phyloP scores from a whole-genome alignment of 768 basidiomycete genomes.

The Serpula lacrymans region DNA sequence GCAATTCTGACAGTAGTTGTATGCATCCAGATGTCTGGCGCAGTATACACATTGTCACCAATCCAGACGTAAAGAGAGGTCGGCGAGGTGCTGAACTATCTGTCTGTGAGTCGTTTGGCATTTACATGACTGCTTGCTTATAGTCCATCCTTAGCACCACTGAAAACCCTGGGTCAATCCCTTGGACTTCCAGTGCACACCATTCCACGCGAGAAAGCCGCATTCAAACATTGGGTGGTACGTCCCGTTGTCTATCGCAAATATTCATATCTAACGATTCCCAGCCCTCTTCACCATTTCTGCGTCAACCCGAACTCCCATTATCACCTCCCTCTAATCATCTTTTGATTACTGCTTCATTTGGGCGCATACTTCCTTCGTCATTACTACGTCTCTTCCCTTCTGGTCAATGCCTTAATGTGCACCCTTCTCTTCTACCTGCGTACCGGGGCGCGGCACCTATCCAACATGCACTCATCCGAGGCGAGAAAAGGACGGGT shows the following conservation, averaged over 20 bases:
- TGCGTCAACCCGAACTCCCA: neutral
- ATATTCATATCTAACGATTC: conserved; percentile 14
- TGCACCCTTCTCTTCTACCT: conserved; percentile 88
- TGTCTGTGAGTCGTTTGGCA: conserved; percentile 43
- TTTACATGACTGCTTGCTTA: neutral
- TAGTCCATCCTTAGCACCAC: conserved; percentile 51
- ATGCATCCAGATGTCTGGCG: conserved; percentile 92
- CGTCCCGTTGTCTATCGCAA: conserved; percentile 14
- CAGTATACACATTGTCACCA: conserved; percentile 63
- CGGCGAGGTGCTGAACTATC: conserved; percentile 56
- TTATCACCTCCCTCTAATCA: conserved; percentile 35
- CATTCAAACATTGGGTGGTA: conserved; percentile 67
- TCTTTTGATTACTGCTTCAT: conserved; percentile 83
- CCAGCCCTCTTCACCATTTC: conserved; percentile 43
- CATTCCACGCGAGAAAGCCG: conserved; percentile 57
- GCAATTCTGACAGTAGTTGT: too few species aligned
- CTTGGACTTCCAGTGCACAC: conserved; percentile 51
- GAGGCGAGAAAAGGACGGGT: conserved; percentile 65
- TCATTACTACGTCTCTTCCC: conserved; percentile 61
- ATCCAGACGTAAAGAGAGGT: conserved; percentile 63
- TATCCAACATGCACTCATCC: conserved; percentile 77
- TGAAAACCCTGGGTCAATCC: conserved; percentile 56
- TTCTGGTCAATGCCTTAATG: conserved; percentile 62
- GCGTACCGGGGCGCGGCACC: conserved; percentile 89
- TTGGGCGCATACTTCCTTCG: conserved; percentile 78